A percentile compares a stretch with the other conserved stretches of the same genome.
Evolutionary conservation across 1,139 yeast species (phyloP).

Genomic region (Sugiyamaella grinbergsii): DNA sequence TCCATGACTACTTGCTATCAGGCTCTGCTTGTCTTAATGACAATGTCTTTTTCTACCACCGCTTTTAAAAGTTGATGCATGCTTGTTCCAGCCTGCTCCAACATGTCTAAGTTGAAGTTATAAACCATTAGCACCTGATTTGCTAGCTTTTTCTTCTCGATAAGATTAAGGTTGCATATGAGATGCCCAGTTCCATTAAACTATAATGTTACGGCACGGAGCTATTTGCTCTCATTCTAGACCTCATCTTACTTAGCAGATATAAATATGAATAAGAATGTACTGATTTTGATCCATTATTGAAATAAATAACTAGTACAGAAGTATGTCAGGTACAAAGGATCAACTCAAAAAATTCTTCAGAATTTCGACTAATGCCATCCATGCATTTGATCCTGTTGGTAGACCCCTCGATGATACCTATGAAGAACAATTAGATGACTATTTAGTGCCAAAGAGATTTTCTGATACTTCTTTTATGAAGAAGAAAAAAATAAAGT

Average conservation of each 20-base stretch:
- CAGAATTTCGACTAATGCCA: conserved; percentile 1
- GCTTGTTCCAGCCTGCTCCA: background rate
- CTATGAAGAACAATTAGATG: background rate
- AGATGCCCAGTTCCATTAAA: conserved; percentile 12
- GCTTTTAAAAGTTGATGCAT: conserved; percentile 5
- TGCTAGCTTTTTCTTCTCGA: conserved; percentile 1
- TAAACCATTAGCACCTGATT: conserved; percentile 5
- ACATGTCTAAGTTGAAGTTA: background rate
- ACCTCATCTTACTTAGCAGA: background rate
- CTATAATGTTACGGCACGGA: background rate
- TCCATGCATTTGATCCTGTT: conserved; percentile 9
- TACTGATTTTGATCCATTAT: background rate
- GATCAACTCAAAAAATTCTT: conserved; percentile 14
- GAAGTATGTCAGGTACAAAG: conserved; percentile 7
- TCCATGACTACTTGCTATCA: too few species aligned
- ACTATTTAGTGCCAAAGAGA: background rate
- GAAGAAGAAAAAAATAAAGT: background rate
- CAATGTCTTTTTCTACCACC: background rate
- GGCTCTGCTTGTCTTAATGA: background rate
- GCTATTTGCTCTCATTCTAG: background rate
- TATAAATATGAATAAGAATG: conserved; percentile 3
- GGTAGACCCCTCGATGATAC: background rate
- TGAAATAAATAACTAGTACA: background rate
- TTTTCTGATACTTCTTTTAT: conserved; percentile 3
- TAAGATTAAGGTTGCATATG: conserved; percentile 16